Percentiles rank a stretch among this genome's conserved stretches.
Evolutionary conservation across 805 yeast species (phyloP).

Genomic region (Hanseniaspora jakobsenii): DNA sequence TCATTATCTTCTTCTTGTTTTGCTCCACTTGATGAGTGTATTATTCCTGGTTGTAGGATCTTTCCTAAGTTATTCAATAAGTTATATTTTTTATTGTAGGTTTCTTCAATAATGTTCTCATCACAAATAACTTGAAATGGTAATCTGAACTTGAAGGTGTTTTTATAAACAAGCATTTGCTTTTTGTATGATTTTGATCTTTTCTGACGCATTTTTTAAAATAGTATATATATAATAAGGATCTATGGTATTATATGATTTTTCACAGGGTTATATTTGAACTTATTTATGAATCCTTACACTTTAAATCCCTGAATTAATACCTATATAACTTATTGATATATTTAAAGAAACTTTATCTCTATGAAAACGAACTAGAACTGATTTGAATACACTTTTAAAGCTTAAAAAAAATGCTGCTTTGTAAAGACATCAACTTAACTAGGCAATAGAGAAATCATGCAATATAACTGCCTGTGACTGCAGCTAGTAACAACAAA

Average conservation of each 20-base stretch:
- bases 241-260: not conserved
- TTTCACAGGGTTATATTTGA: too few species aligned
- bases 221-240: not conserved
- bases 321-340: too few species aligned
- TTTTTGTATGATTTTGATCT: constrained; percentile 89
- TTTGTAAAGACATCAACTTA: too few species aligned
- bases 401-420: too few species aligned
- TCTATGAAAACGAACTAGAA: too few species aligned
- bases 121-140: constrained; percentile 89
- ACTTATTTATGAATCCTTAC: too few species aligned
- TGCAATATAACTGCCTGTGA: too few species aligned
- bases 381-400: too few species aligned
- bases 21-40: constrained; percentile 35
- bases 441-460: too few species aligned
- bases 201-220: constrained; percentile 84
- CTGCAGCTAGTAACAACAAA: too few species aligned
- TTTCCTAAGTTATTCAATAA: constrained; percentile 67
- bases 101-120: constrained; percentile 57
- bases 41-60: constrained; percentile 47
- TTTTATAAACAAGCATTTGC: constrained; percentile 74
- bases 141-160: constrained; percentile 81
- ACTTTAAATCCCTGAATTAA: too few species aligned
- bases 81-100: constrained; percentile 59
- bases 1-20: constrained; percentile 57
- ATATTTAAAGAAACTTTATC: too few species aligned